Percentiles rank a stretch among this genome's conserved stretches.
Conservation (phyloP, 352 stramenopile species). For the Saprolegnia parasitica region DNA sequence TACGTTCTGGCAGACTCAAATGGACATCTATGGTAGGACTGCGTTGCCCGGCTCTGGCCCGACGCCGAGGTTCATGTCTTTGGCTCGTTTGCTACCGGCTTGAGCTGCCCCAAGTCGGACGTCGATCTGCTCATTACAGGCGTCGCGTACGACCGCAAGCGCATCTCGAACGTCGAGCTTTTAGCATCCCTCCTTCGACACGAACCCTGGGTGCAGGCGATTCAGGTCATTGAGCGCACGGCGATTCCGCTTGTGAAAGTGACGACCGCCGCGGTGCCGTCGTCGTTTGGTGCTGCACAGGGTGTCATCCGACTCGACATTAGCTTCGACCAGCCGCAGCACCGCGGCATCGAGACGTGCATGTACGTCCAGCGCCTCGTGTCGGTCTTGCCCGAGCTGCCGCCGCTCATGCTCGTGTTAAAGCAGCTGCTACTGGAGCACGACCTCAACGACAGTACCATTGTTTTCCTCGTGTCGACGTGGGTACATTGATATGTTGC, state of each 20-base stretch:
- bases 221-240: neutral
- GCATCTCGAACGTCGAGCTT: neutral
- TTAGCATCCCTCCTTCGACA: neutral
- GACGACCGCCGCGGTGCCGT: neutral
- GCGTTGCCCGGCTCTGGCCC: neutral
- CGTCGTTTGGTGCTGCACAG: neutral
- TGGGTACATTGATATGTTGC: neutral
- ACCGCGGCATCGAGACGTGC: constrained; percentile 1
- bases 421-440: constrained; percentile 3
- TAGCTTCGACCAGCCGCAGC: neutral
- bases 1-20: neutral
- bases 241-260: constrained; percentile 12
- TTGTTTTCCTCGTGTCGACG: no score
- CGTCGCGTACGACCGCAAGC: neutral
- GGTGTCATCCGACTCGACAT: constrained; percentile 11
- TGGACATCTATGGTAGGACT: neutral
- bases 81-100: constrained; percentile 8
- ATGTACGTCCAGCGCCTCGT: constrained; percentile 7
- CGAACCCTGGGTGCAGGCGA: constrained; percentile 9
- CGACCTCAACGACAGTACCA: constrained; percentile 8
- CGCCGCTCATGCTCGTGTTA: constrained; percentile 10
- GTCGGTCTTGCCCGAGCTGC: neutral
- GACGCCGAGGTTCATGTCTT: neutral
- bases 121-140: neutral
- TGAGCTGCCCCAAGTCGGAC: constrained; percentile 4